These are phyloP conservation scores for Circinella umbellata DNA, from an alignment of 371 early-diverging fungal species.

Conservation along the genomic window DNA sequence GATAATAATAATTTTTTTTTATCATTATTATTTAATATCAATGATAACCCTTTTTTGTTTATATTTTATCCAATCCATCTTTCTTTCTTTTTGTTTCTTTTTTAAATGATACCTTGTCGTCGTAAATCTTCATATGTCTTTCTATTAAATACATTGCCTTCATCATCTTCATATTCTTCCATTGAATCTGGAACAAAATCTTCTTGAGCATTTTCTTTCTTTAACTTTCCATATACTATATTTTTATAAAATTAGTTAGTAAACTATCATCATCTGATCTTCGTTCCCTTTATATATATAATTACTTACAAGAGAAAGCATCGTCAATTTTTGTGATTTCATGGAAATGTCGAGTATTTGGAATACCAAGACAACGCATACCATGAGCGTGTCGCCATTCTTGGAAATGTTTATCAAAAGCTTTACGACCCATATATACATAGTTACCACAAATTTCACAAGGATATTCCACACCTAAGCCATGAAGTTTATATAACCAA, in stretches of 20 bases:
- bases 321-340: conserved; percentile 94
- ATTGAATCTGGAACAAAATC: conserved; percentile 74
- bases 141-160: conserved; percentile 98
- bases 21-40: neutral
- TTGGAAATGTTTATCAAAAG: conserved; percentile 95
- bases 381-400: conserved; percentile 97
- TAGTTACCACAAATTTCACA: conserved; percentile 98
- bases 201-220: conserved; percentile 64
- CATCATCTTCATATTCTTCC: conserved; percentile 97
- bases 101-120: conserved; percentile 87
- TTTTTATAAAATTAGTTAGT: conserved; percentile 1
- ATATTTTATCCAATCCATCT: neutral
- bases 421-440: conserved; percentile 96
- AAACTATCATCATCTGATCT: neutral
- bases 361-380: conserved; percentile 94
- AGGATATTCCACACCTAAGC: conserved; percentile 92
- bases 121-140: conserved; percentile 96
- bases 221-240: conserved; percentile 87
- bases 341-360: conserved; percentile 92
- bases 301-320: conserved; percentile 81
- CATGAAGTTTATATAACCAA: conserved; percentile 98
- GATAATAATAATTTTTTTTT: neutral
- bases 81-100: neutral
- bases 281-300: neutral
- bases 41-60: neutral